These are phyloP conservation scores for Podosphaera leucotricha DNA, from an alignment of 2,329 filamentous ascomycete species.

Conservation along the genomic window DNA sequence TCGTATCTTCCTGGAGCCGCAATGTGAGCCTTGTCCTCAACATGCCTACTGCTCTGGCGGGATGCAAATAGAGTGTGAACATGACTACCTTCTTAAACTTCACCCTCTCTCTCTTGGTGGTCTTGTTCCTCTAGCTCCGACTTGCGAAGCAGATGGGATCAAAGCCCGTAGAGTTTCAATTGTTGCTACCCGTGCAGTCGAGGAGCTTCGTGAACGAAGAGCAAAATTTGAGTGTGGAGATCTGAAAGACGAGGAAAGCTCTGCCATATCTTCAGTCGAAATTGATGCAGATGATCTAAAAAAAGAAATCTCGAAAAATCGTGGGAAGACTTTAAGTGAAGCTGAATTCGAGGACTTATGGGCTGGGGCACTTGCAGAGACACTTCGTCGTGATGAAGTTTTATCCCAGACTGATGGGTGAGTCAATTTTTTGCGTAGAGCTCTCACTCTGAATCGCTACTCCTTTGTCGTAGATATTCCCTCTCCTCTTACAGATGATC, in stretches of 20 bases:
- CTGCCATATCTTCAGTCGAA: slow-evolving; percentile 34
- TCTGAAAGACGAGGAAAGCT: slow-evolving; percentile 34
- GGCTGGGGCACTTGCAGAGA: slow-evolving; percentile 48
- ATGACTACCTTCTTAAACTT: slow-evolving; percentile 62
- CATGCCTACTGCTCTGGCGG: slow-evolving; percentile 76
- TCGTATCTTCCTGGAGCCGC: slow-evolving; percentile 43
- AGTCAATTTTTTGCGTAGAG: slow-evolving; percentile 17
- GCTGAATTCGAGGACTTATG: slow-evolving; percentile 84
- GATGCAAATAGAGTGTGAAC: slow-evolving; percentile 57
- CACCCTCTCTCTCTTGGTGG: slow-evolving; percentile 70
- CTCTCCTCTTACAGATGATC: neutral
- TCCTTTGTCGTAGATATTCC: neutral
- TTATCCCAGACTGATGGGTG: slow-evolving; percentile 27
- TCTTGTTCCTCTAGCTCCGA: slow-evolving; percentile 62
- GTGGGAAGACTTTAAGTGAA: slow-evolving; percentile 61
- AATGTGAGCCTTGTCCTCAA: slow-evolving; percentile 72
- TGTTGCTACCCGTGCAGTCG: slow-evolving; percentile 69
- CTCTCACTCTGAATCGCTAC: neutral
- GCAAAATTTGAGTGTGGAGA: slow-evolving; percentile 84
- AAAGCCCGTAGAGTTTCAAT: slow-evolving; percentile 70
- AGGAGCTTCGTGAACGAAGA: slow-evolving; percentile 62
- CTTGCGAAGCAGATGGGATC: slow-evolving; percentile 84
- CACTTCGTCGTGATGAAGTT: slow-evolving; percentile 38
- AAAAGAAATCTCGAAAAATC: slow-evolving; percentile 47
- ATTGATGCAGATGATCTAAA: slow-evolving; percentile 50